Evolutionary conservation across 208 protist species (phyloP).

Genomic region (Herpetomonas muscarum): DNA sequence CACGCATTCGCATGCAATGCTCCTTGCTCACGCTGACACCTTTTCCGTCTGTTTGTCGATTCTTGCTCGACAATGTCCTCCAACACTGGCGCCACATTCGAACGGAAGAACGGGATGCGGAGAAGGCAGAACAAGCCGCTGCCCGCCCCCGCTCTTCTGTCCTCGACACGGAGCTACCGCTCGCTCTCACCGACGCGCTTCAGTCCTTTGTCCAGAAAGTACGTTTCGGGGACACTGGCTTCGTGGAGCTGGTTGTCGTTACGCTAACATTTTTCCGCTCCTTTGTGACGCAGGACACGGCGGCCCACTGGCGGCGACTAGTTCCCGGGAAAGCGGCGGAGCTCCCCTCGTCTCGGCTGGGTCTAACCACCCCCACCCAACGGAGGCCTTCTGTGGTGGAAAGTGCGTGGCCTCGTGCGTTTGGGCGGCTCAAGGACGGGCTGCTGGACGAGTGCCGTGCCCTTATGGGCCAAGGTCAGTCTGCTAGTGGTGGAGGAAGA

Average conservation of each 20-base stretch:
- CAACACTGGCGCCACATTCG: slow-evolving; percentile 34
- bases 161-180: neutral
- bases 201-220: no score
- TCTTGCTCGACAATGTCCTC: slow-evolving; percentile 41
- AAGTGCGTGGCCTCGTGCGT: neutral
- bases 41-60: slow-evolving; percentile 59
- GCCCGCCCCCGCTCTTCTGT: neutral
- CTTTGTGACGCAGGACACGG: no score
- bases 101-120: neutral
- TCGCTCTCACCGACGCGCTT: no score
- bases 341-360: neutral
- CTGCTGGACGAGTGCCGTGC: neutral
- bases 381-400: no score
- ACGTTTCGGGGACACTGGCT: no score
- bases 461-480: neutral
- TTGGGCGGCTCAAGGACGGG: neutral
- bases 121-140: neutral
- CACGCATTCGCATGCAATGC: slow-evolving; percentile 44
- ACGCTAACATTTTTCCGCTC: no score
- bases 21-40: slow-evolving; percentile 63
- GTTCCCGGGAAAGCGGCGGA: neutral
- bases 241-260: no score
- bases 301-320: no score
- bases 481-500: neutral
- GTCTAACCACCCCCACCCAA: neutral